Base-by-base conservation (phyloP, 129 eudicot species). In the Saposhnikovia divaricata region DNA sequence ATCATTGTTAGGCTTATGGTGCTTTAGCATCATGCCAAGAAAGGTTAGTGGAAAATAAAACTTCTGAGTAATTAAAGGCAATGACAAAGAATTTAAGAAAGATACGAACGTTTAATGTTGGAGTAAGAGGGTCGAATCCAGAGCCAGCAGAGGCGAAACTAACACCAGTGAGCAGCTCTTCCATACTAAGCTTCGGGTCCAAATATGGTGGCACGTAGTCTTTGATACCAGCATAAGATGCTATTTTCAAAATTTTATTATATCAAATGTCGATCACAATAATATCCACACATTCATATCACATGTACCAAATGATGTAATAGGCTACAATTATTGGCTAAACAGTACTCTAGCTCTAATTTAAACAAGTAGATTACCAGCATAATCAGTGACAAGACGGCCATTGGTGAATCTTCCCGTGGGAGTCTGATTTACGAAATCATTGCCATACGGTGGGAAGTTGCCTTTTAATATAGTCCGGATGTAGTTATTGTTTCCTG, bases 331-430 rank as follows among this genome's bases (percentile, higher is more conserved):
- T 18, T 6, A 53, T 53, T 7, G 9, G 10, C 10, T 53, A 19
- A 53, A 18, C n/a, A 53, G 61, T 18, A 53, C 2, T 53, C n/a
- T 5, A 28, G 2, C 37, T 68, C 38, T 27, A 27, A 31, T 2
- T 13, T 13, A 16, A 15, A 69, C 5, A 31, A 38, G 23, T 37
- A n/a, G 34, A 59, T 25, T 87, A 89, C 97, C 84, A 16, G 78
- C 47, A 53, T 81, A 89, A 83, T 91, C 96, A 27, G 90, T 71
- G 72, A 85, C 89, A 23, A 91, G 90, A 14, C 80, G 82, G 63
- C 97, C 93, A 71, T 91, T 89, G 80, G 85, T 84, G 76, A 93
- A 90, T 83, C 98, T 86, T 79, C 98, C 96, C 10, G 98, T 89
- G 25, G 98, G 78, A 55, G 73, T 40, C 3, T 89, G 92, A 80